These are phyloP conservation scores for Paraglomus brasilianum DNA, from an alignment of 192 early-diverging fungal species.

Conservation along the genomic window DNA sequence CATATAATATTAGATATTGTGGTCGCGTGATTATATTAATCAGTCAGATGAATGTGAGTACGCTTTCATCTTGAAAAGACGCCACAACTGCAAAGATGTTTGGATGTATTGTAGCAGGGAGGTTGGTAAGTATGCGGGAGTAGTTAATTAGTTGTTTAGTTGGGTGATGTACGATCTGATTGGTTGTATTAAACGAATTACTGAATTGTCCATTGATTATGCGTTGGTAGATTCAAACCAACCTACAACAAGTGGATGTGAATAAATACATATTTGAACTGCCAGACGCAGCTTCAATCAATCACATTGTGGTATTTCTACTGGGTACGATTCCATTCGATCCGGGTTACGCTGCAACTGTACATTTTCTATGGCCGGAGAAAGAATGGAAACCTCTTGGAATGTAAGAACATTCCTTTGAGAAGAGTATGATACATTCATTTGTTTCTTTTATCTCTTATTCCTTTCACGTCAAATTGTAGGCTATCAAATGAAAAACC, in stretches of 20 bases:
- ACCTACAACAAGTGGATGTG: conserved; percentile 83
- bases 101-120: conserved; percentile 89
- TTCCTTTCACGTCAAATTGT: neutral
- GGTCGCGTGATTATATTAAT: no score
- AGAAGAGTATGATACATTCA: neutral
- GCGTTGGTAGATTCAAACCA: conserved; percentile 75
- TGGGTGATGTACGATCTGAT: neutral
- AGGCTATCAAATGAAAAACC: conserved; percentile 82
- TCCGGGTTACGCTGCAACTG: conserved; percentile 87
- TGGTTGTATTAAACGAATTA: neutral
- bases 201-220: conserved; percentile 1
- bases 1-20: no score
- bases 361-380: conserved; percentile 86
- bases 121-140: conserved; percentile 50
- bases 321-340: conserved; percentile 86
- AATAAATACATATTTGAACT: conserved; percentile 91
- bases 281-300: conserved; percentile 78
- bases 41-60: no score
- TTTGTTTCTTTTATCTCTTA: conserved; percentile 10
- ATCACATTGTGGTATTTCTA: conserved; percentile 94
- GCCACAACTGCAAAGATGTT: conserved; percentile 61
- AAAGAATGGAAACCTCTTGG: conserved; percentile 72
- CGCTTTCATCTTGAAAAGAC: no score
- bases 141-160: conserved; percentile 1
- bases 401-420: conserved; percentile 42